Percentiles rank a stretch among this genome's conserved stretches.
Evolutionary conservation across 306 rosid species (phyloP).

Genomic region (Chamaecrista fasciculata): DNA sequence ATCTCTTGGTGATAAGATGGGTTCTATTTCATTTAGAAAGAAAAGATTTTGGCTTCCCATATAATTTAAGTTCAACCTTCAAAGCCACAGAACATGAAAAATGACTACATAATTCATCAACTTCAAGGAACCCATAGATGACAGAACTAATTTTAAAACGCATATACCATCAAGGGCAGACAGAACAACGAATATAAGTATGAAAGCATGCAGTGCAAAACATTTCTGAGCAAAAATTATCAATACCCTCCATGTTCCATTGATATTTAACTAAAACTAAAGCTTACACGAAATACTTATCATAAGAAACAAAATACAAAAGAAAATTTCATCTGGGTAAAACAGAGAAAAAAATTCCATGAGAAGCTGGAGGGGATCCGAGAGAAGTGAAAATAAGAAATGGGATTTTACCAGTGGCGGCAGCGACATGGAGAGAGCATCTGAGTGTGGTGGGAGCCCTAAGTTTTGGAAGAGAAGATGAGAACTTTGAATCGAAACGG

Average conservation of each 20-base stretch:
- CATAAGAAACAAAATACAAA: not conserved
- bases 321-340: not conserved
- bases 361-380: not conserved
- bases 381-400: not conserved
- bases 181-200: not conserved
- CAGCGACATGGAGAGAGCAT: slow-evolving; percentile 37
- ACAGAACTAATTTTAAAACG: not conserved
- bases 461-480: slow-evolving; percentile 9
- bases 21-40: not conserved
- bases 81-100: not conserved
- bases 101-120: not conserved
- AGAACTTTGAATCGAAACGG: slow-evolving; percentile 23
- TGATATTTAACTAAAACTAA: not conserved
- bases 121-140: not conserved
- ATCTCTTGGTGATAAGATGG: not conserved
- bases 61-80: not conserved
- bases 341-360: not conserved
- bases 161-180: not conserved
- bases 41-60: not conserved
- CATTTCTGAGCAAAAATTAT: not conserved
- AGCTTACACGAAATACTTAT: not conserved
- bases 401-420: slow-evolving; percentile 31
- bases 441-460: slow-evolving; percentile 35
- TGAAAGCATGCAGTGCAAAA: not conserved
- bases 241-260: not conserved